These are phyloP conservation scores for Botryotinia calthae DNA, from an alignment of 2,329 filamentous ascomycete species.

Conservation along the genomic window DNA sequence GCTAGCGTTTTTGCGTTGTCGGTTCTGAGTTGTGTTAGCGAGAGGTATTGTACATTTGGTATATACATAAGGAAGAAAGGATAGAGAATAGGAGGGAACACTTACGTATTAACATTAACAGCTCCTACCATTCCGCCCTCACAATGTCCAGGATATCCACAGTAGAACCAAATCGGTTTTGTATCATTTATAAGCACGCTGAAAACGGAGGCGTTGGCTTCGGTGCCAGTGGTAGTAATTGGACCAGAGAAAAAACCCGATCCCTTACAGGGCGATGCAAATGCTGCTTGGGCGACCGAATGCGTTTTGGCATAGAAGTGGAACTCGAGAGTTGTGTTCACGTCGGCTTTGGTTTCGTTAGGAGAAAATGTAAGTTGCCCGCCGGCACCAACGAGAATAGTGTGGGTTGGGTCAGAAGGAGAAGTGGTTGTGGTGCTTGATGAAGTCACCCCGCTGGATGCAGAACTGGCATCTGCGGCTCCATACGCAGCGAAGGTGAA, in stretches of 20 bases:
- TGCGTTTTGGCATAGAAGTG: constrained; percentile 54
- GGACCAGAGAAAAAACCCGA: constrained; percentile 33
- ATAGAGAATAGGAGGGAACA: constrained; percentile 25
- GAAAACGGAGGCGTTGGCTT: constrained; percentile 40
- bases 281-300: constrained; percentile 45
- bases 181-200: constrained; percentile 43
- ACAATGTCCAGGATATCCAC: constrained; percentile 42
- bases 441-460: constrained; percentile 23
- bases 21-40: background rate
- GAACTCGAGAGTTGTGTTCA: constrained; percentile 54
- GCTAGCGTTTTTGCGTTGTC: constrained; percentile 5
- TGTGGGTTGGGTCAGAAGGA: constrained; percentile 29
- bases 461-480: constrained; percentile 13
- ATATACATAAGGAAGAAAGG: background rate
- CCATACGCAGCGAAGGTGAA: constrained; percentile 29
- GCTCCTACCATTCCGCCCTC: constrained; percentile 45
- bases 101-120: constrained; percentile 40
- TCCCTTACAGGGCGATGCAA: constrained; percentile 38
- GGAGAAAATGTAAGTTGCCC: constrained; percentile 49
- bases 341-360: constrained; percentile 47
- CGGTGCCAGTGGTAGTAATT: constrained; percentile 22
- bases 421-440: constrained; percentile 18
- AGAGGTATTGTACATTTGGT: background rate
- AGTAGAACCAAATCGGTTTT: constrained; percentile 47
- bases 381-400: constrained; percentile 37